Evolutionary conservation across 306 rosid species (phyloP), one percentile per base, ranked within the genome.

Genomic region (Acmispon strigosus): DNA sequence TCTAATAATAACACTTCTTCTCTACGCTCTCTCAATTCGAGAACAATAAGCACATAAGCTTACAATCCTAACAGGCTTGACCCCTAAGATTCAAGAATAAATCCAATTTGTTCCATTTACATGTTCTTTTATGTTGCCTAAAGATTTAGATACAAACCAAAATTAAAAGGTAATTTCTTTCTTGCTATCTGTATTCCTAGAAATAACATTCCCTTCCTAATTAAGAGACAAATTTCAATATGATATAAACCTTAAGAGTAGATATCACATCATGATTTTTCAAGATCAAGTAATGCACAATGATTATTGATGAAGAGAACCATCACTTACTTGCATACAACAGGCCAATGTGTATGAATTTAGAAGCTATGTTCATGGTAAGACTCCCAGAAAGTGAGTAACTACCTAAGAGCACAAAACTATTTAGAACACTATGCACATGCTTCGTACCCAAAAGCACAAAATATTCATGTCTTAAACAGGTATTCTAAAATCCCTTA

Each of bases 321-420:
- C 12, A 12, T 32, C 13, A 47, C 80, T 54, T 56, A 80, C 87
- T 62, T 84, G 76, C 72, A 80, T 8, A 69, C 27, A 20, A 73
- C 16, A 51, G 85, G 85, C 87, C 85, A 84, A 6, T 70, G 8
- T 10, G 78, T 73, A 36, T 58, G 18, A 36, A 74, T 77, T 45
- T 73, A n/a, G n/a, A n/a, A n/a, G n/a, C n/a, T n/a, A n/a, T n/a
- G n/a, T n/a, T n/a, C n/a, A n/a, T n/a, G n/a, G n/a, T n/a, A n/a
- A n/a, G n/a, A n/a, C n/a, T n/a, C n/a, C n/a, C n/a, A n/a, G n/a
- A n/a, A n/a, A n/a, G n/a, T n/a, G n/a, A n/a, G n/a, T n/a, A n/a
- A n/a, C n/a, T n/a, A n/a, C n/a, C n/a, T n/a, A n/a, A n/a, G n/a
- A n/a, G n/a, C n/a, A n/a, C n/a, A n/a, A n/a, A n/a, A n/a, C n/a